Evolutionary conservation across 1,139 yeast species (phyloP).

Genomic region (Zygoascus meyerae): DNA sequence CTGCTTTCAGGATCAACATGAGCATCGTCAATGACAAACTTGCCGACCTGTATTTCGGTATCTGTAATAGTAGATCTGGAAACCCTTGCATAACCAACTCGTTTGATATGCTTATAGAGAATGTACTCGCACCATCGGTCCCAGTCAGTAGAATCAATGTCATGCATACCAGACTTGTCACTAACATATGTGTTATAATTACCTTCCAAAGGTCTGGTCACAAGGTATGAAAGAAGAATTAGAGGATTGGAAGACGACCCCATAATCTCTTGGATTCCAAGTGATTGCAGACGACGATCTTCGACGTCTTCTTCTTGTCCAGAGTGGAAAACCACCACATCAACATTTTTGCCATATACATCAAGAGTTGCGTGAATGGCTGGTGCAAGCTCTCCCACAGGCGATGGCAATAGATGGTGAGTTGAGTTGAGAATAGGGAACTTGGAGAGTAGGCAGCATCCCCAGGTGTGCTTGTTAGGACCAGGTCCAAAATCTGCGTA

Average conservation of each 20-base stretch:
- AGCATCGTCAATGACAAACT: slow-evolving; percentile 57
- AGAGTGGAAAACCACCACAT: slow-evolving; percentile 93
- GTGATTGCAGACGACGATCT: slow-evolving; percentile 83
- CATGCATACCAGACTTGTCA: slow-evolving; percentile 78
- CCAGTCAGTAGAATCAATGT: slow-evolving; percentile 89
- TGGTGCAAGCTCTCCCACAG: slow-evolving; percentile 97
- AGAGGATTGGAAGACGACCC: slow-evolving; percentile 71
- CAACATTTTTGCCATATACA: slow-evolving; percentile 78
- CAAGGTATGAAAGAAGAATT: slow-evolving; percentile 80
- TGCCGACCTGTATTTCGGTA: slow-evolving; percentile 93
- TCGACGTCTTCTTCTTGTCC: slow-evolving; percentile 98
- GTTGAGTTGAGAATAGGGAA: slow-evolving; percentile 88
- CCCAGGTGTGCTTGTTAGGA: slow-evolving; percentile 98
- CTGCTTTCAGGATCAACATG: slow-evolving; percentile 37
- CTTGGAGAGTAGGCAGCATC: slow-evolving; percentile 84
- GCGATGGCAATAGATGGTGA: slow-evolving; percentile 89
- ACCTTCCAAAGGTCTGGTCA: slow-evolving; percentile 79
- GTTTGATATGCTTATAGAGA: slow-evolving; percentile 74
- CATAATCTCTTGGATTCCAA: slow-evolving; percentile 73
- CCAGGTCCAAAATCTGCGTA: slow-evolving; percentile 97
- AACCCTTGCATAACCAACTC: slow-evolving; percentile 91
- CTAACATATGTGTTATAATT: slow-evolving; percentile 90
- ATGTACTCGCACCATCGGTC: slow-evolving; percentile 99
- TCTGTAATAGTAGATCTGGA: slow-evolving; percentile 93
- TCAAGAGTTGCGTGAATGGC: slow-evolving; percentile 95